phyloP scores from a whole-genome alignment of 129 eudicot genomes.

The Silybum marianum region DNA sequence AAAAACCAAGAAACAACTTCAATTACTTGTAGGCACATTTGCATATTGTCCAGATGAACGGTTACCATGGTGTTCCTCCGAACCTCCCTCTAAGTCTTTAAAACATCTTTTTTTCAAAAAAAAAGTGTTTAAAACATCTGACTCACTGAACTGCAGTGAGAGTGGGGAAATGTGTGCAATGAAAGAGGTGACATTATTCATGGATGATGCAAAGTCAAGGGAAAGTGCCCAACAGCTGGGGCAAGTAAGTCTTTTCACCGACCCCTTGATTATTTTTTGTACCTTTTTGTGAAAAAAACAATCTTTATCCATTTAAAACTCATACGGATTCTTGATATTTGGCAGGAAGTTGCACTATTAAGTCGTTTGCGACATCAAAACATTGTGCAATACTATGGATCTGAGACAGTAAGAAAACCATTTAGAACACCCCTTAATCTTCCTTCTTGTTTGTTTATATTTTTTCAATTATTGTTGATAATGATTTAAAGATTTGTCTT shows the following conservation, averaged over 20 bases:
- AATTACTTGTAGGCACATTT: too few species aligned
- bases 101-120: too few species aligned
- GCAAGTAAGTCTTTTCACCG: conserved; percentile 49
- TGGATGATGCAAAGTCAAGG: conserved; percentile 63
- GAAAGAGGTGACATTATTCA: conserved; percentile 64
- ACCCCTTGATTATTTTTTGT: neutral
- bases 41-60: too few species aligned
- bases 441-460: conserved; percentile 1
- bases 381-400: conserved; percentile 65
- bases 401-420: conserved; percentile 44
- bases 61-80: too few species aligned
- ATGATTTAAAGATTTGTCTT: neutral
- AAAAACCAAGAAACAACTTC: too few species aligned
- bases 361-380: conserved; percentile 68
- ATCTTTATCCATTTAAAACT: neutral
- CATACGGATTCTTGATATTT: conserved; percentile 12
- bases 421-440: neutral
- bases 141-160: conserved; percentile 38
- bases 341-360: conserved; percentile 61
- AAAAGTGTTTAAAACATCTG: neutral
- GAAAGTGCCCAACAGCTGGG: conserved; percentile 61
- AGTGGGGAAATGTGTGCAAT: conserved; percentile 77
- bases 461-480: conserved; percentile 2
- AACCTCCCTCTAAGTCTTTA: neutral
- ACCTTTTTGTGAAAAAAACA: neutral